These are phyloP conservation scores for Diaporthe humulicola DNA, from an alignment of 2,329 filamentous ascomycete genomes.

Conservation along the genomic window DNA sequence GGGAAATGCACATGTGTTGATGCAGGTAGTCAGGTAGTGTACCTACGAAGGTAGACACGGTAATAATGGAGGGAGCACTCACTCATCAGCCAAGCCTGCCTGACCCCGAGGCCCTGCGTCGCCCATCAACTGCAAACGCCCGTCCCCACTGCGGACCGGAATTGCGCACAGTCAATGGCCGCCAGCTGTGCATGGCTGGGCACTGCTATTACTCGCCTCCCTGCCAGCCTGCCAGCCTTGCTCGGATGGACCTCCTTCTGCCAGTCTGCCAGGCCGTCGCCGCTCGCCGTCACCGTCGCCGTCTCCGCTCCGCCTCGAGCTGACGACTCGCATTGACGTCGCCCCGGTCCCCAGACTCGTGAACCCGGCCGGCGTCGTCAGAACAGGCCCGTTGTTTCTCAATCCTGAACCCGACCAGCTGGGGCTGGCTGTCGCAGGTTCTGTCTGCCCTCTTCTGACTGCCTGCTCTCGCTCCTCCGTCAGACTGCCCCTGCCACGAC, in stretches of 20 bases:
- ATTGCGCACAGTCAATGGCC: background rate
- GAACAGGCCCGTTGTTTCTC: conserved; percentile 22
- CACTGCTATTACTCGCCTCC: conserved; percentile 12
- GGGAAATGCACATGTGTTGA: too few relatives aligned
- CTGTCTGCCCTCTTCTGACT: conserved; percentile 12
- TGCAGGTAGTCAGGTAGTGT: too few relatives aligned
- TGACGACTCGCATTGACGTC: conserved; percentile 16
- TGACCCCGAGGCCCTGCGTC: background rate
- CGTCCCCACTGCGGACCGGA: conserved; percentile 19
- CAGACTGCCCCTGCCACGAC: background rate
- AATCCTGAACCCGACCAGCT: conserved; percentile 5
- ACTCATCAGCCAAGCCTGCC: background rate
- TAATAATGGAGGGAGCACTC: background rate
- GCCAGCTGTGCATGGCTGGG: background rate
- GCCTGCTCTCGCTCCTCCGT: background rate
- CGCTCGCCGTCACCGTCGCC: conserved; percentile 14
- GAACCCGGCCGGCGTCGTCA: conserved; percentile 26
- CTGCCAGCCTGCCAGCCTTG: too few relatives aligned
- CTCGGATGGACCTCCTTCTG: background rate
- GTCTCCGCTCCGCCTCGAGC: conserved; percentile 13
- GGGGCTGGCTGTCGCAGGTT: conserved; percentile 25
- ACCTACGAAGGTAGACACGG: background rate
- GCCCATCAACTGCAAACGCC: conserved; percentile 20
- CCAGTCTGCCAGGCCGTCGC: background rate
- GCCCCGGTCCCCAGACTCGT: conserved; percentile 17